Conservation (phyloP, 441 rosid species). For the Pelargonium australe region DNA sequence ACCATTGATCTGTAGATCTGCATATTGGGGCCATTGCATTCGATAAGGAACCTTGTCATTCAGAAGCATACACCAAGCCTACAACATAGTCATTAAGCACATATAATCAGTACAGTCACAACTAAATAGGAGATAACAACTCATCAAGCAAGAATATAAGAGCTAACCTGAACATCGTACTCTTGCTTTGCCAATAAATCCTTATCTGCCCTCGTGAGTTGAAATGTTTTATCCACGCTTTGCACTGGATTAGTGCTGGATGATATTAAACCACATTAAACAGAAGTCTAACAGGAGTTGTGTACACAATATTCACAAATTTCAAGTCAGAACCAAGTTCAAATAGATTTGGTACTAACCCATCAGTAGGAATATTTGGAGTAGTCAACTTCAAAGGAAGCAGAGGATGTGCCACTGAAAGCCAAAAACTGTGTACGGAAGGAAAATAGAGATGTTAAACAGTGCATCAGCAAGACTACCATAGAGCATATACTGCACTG, state of each 20-base stretch:
- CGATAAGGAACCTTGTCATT: constrained; percentile 91
- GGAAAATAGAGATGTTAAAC: constrained; percentile 11
- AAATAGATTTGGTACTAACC: constrained; percentile 43
- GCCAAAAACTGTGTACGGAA: constrained; percentile 62
- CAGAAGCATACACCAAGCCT: constrained; percentile 99
- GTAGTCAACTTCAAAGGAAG: constrained; percentile 59
- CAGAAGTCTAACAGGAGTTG: not conserved
- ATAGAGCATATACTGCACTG: constrained; percentile 1
- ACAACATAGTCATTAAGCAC: constrained; percentile 18
- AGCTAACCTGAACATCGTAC: constrained; percentile 73
- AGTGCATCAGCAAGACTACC: not conserved
- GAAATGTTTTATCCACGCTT: constrained; percentile 68
- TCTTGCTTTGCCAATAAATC: constrained; percentile 67
- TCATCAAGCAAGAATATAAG: constrained; percentile 1
- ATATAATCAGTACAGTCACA: constrained; percentile 21
- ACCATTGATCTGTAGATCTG: constrained; percentile 96
- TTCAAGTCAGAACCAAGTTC: not conserved
- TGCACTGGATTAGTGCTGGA: constrained; percentile 69
- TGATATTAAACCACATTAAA: constrained; percentile 20
- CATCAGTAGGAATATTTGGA: constrained; percentile 58
- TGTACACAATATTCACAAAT: not conserved
- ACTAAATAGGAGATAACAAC: constrained; percentile 4
- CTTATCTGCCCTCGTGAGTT: constrained; percentile 64
- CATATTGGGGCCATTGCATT: constrained; percentile 97
- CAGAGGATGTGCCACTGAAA: constrained; percentile 56